phyloP scores from a whole-genome alignment of 495 filamentous ascomycete species.

The Letharia lupina region DNA sequence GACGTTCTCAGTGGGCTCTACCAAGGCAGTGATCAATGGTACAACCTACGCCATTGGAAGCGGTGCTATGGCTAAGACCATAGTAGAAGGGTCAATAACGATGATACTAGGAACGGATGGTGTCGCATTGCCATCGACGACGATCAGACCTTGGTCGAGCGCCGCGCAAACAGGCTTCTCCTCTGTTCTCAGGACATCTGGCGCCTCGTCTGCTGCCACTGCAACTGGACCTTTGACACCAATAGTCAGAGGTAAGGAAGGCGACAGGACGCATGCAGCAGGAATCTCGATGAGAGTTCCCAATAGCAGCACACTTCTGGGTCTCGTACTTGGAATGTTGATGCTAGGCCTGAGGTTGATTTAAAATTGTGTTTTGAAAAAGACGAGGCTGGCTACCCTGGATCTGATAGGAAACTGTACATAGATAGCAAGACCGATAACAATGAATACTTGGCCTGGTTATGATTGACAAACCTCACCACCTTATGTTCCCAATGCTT shows the following conservation, averaged over 20 bases:
- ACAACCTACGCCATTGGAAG: conserved; percentile 37
- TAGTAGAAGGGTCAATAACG: conserved; percentile 35
- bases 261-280: background rate
- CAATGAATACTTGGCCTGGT: background rate
- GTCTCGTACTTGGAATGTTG: background rate
- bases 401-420: background rate
- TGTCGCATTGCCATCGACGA: conserved; percentile 33
- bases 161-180: background rate
- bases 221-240: background rate
- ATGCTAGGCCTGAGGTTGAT: background rate
- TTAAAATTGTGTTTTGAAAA: background rate
- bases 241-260: background rate
- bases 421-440: background rate
- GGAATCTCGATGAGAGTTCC: background rate
- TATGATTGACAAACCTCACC: too few species aligned
- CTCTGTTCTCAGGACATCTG: background rate
- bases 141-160: conserved; percentile 23
- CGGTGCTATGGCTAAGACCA: conserved; percentile 30
- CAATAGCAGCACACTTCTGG: background rate
- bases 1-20: conserved; percentile 33
- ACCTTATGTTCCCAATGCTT: background rate
- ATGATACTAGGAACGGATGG: conserved; percentile 40
- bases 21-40: conserved; percentile 39
- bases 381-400: background rate
- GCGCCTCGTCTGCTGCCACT: background rate